A percentile compares a stretch with the other conserved stretches of the same genome.
phyloP scores from a whole-genome alignment of 257 asterid genomes.

The Plantago elongata region DNA sequence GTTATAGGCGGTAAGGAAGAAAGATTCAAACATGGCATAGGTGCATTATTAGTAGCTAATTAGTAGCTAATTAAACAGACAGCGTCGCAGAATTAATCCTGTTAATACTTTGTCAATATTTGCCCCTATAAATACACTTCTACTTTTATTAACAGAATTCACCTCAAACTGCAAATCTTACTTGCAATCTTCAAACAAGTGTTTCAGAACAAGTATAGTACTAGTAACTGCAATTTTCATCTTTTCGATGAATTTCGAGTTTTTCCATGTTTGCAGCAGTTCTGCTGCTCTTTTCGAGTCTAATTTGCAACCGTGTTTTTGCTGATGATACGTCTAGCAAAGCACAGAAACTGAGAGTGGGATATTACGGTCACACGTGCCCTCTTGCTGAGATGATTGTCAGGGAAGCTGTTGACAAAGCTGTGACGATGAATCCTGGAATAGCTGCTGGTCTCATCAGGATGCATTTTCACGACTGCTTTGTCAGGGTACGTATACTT shows the following conservation, averaged over 20 bases:
- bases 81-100: too few species aligned
- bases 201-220: too few species aligned
- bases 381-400: slow-evolving; percentile 49
- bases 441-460: slow-evolving; percentile 54
- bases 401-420: slow-evolving; percentile 37
- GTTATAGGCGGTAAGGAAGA: not conserved
- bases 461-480: slow-evolving; percentile 62
- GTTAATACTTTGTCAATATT: not conserved
- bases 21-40: not conserved
- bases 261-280: slow-evolving; percentile 9
- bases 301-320: slow-evolving; percentile 10
- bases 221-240: too few species aligned
- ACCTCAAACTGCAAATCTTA: not conserved
- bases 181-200: too few species aligned
- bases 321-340: not conserved
- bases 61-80: not conserved
- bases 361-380: slow-evolving; percentile 35
- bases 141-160: not conserved
- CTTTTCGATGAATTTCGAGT: slow-evolving; percentile 8
- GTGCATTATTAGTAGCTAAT: not conserved
- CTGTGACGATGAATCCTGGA: slow-evolving; percentile 39
- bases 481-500: slow-evolving; percentile 38
- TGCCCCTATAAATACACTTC: slow-evolving; percentile 7
- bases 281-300: not conserved
- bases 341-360: slow-evolving; percentile 23